Percentiles rank a stretch among this genome's conserved stretches.
These are phyloP conservation scores for Gastrolobium bilobum DNA, from an alignment of 306 rosid genomes.

Conservation along the genomic window DNA sequence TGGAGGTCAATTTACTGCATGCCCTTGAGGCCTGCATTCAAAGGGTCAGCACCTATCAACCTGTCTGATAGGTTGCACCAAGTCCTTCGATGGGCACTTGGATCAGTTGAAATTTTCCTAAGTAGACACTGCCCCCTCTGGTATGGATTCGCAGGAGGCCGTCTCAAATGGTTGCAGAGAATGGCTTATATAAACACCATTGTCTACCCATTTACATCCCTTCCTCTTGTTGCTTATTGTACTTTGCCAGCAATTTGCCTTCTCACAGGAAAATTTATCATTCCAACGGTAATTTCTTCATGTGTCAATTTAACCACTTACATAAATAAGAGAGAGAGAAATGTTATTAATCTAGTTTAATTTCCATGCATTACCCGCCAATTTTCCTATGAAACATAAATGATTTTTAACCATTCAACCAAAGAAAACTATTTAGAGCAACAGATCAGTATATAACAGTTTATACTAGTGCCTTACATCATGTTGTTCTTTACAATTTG, in stretches of 20 bases:
- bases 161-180: conserved; percentile 89
- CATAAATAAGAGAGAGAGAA: not conserved
- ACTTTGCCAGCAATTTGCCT: conserved; percentile 93
- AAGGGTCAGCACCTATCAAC: conserved; percentile 98
- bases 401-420: not conserved
- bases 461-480: conserved; percentile 28
- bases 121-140: conserved; percentile 98
- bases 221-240: conserved; percentile 97
- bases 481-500: conserved; percentile 15
- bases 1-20: conserved; percentile 98
- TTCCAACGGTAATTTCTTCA: conserved; percentile 81
- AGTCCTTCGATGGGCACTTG: conserved; percentile 99
- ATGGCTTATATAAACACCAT: conserved; percentile 95
- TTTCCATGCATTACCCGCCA: not conserved
- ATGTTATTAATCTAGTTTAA: not conserved
- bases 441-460: not conserved
- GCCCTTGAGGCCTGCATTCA: conserved; percentile 98
- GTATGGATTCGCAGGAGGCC: conserved; percentile 94
- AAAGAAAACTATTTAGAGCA: conserved; percentile 2
- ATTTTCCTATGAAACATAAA: not conserved
- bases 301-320: conserved; percentile 5
- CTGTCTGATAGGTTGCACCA: conserved; percentile 95
- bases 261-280: conserved; percentile 97
- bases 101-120: conserved; percentile 95
- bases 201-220: conserved; percentile 95